Base-by-base conservation (phyloP, 2,329 filamentous ascomycete species). In the Keithomyces neogunnii region DNA sequence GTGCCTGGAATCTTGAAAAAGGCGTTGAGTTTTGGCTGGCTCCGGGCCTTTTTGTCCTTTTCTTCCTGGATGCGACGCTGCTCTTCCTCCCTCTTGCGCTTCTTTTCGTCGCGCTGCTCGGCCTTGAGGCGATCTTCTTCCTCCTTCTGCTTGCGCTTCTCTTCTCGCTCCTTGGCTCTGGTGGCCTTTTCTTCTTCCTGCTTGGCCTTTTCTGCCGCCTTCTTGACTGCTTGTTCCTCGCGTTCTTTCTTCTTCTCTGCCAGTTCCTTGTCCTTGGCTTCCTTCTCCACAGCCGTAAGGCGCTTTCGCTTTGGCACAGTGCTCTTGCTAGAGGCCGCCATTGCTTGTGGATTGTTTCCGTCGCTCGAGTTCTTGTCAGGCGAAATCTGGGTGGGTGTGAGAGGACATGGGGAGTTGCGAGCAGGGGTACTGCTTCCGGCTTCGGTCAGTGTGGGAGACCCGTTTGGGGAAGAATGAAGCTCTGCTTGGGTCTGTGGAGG, bases 81-180 rank as follows among this genome's bases (percentile, higher is more conserved):
- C 49, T 75, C 74, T 42, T 78, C 75, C 40, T 79, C 76, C 59
- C 75, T 77, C 56, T 76, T 73, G 32, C 67, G 67, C 57, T 69
- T 73, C 61, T 76, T 77, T 53, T 71, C 70, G 11, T 70, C 69
- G 9, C 66, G 67, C 54, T 76, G 72, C 45, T 71, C 66, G 0
- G 67, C 70, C 55, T 67, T 67, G 6, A 61, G 51, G 48, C 64
- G 60, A 26, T 69, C 68, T 50, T 75, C 72, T 47, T 71, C 68
- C 51, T 70, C 70, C 50, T 69, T 71, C 50, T 72, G 70, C 51
- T 67, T 68, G 47, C 68, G 66, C 51, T 68, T 69, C 38, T 69
- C 66, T 11, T 70, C 68, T 10, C 70, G 64, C 52, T 73, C 69
- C 49, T 65, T 68, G 30, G 62, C 63, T 5, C 64, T 62, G 9